A percentile compares a stretch with the other conserved stretches of the same genome.
phyloP scores from a whole-genome alignment of 108 stramenopile species.

The Skeletonema costatum region DNA sequence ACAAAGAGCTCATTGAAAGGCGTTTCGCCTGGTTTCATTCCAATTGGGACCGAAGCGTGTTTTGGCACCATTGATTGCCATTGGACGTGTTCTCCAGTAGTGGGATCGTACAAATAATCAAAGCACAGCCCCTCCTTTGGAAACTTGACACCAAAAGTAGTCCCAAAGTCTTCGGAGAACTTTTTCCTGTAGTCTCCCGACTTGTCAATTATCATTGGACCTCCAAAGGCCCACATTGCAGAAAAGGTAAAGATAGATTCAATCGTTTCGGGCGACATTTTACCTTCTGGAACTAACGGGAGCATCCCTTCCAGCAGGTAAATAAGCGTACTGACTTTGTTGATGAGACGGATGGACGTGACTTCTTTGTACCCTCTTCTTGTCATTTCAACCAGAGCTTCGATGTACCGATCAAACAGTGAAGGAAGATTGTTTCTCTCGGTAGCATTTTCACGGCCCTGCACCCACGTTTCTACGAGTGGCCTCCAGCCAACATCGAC shows the following conservation, averaged over 20 bases:
- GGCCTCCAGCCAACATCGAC: conserved; percentile 90
- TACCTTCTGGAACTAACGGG: conserved; percentile 61
- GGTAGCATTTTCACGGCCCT: conserved; percentile 53
- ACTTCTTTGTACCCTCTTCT: conserved; percentile 84
- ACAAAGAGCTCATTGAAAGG: conserved; percentile 86
- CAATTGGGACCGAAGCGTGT: conserved; percentile 77
- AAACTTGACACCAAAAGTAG: conserved; percentile 67
- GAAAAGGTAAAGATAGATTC: conserved; percentile 80
- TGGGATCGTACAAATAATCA: conserved; percentile 82
- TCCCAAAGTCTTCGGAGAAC: conserved; percentile 71
- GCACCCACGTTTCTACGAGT: conserved; percentile 86
- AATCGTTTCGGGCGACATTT: conserved; percentile 58
- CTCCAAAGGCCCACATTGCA: conserved; percentile 94
- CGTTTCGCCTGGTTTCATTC: conserved; percentile 72
- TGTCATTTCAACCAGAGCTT: conserved; percentile 69
- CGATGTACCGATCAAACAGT: conserved; percentile 88
- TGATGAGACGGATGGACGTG: conserved; percentile 78
- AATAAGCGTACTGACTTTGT: conserved; percentile 78
- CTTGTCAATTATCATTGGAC: conserved; percentile 88
- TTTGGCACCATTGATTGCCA: conserved; percentile 70
- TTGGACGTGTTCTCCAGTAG: conserved; percentile 41
- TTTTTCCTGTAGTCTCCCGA: conserved; percentile 75
- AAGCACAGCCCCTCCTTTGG: conserved; percentile 78
- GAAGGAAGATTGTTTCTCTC: conserved; percentile 70
- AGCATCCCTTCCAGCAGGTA: conserved; percentile 79